Evolutionary conservation across 2,329 filamentous ascomycete species (phyloP).

Genomic region (Juglanconis oblonga): DNA sequence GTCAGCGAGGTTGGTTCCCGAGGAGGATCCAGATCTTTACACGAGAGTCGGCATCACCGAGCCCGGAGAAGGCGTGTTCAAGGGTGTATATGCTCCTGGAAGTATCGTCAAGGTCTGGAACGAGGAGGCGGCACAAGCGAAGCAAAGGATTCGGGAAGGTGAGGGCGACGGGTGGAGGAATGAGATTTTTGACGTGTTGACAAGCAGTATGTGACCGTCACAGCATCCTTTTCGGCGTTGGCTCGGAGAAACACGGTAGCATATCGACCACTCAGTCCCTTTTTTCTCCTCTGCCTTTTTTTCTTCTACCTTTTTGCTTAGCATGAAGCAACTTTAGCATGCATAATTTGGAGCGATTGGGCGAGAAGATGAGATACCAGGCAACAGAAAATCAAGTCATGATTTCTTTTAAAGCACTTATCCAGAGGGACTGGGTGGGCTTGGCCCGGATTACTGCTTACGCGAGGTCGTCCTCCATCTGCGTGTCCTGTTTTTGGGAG

Average conservation of each 20-base stretch:
- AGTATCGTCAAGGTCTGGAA: constrained; percentile 90
- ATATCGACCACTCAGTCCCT: not conserved
- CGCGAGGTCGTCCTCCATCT: not conserved
- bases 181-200: constrained; percentile 65
- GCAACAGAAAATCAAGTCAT: not conserved
- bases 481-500: not conserved
- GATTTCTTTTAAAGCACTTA: not conserved
- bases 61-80: constrained; percentile 62
- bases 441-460: not conserved
- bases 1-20: constrained; percentile 69
- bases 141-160: constrained; percentile 72
- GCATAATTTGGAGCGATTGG: not conserved
- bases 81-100: constrained; percentile 81
- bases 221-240: not conserved
- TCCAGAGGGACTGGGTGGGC: not conserved
- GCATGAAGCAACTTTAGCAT: not conserved
- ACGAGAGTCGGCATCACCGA: constrained; percentile 66
- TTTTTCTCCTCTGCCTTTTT: too few species aligned
- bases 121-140: constrained; percentile 68
- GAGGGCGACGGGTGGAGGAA: constrained; percentile 77
- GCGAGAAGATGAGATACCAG: not conserved
- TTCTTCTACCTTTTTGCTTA: not conserved
- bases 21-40: constrained; percentile 73
- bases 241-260: not conserved
- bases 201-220: constrained; percentile 20